Conservation (phyloP, 2,329 filamentous ascomycete species). For the Epichloe aotearoae region DNA sequence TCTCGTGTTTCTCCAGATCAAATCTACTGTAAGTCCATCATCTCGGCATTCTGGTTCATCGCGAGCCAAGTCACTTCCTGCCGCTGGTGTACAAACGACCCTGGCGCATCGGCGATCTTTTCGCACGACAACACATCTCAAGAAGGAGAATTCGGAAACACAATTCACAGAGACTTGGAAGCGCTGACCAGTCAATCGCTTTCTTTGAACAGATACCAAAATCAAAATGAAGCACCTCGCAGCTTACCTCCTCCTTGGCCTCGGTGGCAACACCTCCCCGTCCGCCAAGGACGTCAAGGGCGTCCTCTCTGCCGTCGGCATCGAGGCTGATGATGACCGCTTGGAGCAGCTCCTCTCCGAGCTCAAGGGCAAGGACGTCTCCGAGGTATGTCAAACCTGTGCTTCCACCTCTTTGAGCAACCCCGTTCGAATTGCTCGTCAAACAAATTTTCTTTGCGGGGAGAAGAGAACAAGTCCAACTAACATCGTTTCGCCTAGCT, state of each 20-base stretch:
- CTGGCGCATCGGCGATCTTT: not conserved
- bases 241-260: conserved; percentile 92
- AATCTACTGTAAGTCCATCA: conserved; percentile 21
- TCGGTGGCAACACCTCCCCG: conserved; percentile 84
- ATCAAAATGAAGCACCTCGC: conserved; percentile 99
- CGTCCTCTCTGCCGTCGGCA: conserved; percentile 86
- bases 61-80: not conserved
- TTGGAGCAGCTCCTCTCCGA: conserved; percentile 77
- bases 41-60: not conserved
- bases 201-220: conserved; percentile 20
- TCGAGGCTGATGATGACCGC: conserved; percentile 83
- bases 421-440: not conserved
- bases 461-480: not conserved
- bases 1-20: conserved; percentile 58
- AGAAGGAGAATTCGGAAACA: too few species aligned
- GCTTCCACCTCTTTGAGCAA: too few species aligned
- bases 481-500: conserved; percentile 41
- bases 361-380: conserved; percentile 84
- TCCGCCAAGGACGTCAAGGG: conserved; percentile 74
- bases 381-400: conserved; percentile 54
- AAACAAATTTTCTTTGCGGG: not conserved
- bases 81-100: not conserved
- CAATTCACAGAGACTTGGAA: too few species aligned
- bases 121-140: not conserved
- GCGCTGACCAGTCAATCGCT: conserved; percentile 3